These are phyloP conservation scores for Aspergillus flavus DNA, from an alignment of 2,329 filamentous ascomycete genomes.

Conservation along the genomic window DNA sequence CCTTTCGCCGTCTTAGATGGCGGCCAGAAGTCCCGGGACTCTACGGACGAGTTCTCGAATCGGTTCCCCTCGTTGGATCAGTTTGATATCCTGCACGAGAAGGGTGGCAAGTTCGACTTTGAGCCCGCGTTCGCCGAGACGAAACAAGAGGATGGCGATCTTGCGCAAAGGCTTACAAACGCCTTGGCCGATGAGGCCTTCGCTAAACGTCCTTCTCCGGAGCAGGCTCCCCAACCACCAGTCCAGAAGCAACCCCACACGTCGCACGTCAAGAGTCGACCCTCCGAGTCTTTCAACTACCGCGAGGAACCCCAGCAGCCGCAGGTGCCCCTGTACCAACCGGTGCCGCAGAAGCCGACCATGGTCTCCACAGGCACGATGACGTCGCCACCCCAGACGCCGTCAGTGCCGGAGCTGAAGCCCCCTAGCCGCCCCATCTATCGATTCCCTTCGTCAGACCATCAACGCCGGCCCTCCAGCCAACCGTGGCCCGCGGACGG, in stretches of 20 bases:
- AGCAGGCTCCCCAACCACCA: constrained; percentile 30
- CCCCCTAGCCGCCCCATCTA: constrained; percentile 51
- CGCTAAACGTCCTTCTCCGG: constrained; percentile 48
- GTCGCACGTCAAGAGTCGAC: constrained; percentile 25
- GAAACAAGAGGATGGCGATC: constrained; percentile 49
- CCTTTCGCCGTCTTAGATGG: constrained; percentile 90
- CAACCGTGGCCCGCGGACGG: constrained; percentile 47
- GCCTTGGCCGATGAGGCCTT: constrained; percentile 86
- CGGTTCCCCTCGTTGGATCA: constrained; percentile 91
- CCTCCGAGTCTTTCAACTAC: constrained; percentile 25
- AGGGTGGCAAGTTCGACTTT: constrained; percentile 83
- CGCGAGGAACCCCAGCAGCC: constrained; percentile 30
- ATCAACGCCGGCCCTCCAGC: constrained; percentile 51
- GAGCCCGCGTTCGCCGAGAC: constrained; percentile 56
- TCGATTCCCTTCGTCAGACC: constrained; percentile 54
- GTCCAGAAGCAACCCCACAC: constrained; percentile 28
- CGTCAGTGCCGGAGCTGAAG: constrained; percentile 33
- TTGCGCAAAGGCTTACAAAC: constrained; percentile 70
- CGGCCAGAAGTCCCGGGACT: constrained; percentile 51
- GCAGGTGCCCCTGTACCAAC: constrained; percentile 40
- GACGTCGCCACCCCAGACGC: constrained; percentile 61
- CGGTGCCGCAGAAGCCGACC: constrained; percentile 51
- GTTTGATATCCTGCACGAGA: constrained; percentile 86
- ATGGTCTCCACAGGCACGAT: constrained; percentile 79
- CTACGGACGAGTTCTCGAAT: constrained; percentile 76